phyloP scores from a whole-genome alignment of 306 rosid genomes.

The Cucumis cinereus region DNA sequence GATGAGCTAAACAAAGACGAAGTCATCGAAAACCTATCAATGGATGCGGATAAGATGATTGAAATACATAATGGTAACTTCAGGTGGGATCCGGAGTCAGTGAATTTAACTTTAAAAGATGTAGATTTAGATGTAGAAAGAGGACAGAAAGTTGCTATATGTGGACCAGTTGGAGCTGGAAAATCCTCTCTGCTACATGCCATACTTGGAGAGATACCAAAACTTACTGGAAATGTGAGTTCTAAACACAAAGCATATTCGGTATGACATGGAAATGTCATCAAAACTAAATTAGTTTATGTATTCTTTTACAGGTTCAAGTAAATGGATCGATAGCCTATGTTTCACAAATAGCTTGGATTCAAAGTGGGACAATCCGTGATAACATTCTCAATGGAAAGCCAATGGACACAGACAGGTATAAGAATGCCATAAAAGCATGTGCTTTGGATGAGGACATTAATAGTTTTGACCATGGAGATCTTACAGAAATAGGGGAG shows the following conservation, averaged over 20 bases:
- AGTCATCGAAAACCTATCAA: constrained; percentile 5
- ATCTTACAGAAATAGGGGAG: constrained; percentile 82
- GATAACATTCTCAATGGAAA: constrained; percentile 66
- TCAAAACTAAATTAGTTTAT: background rate
- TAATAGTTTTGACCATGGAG: constrained; percentile 49
- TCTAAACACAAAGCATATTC: background rate
- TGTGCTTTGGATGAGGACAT: constrained; percentile 70
- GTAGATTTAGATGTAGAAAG: constrained; percentile 30
- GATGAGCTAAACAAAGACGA: constrained; percentile 33
- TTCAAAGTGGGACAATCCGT: constrained; percentile 68
- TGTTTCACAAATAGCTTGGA: constrained; percentile 76
- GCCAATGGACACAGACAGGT: constrained; percentile 44
- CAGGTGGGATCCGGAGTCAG: constrained; percentile 48
- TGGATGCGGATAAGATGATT: constrained; percentile 17
- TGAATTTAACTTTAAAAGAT: constrained; percentile 29
- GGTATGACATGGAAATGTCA: background rate
- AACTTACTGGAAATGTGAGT: constrained; percentile 62
- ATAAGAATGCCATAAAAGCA: constrained; percentile 42
- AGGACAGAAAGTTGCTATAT: constrained; percentile 60
- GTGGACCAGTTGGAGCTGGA: constrained; percentile 79
- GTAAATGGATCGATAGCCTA: constrained; percentile 50
- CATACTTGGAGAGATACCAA: constrained; percentile 60
- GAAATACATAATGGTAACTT: constrained; percentile 38
- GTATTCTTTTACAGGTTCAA: constrained; percentile 30
- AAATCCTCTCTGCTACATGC: constrained; percentile 69